A percentile compares a stretch with the other conserved stretches of the same genome.
phyloP scores from a whole-genome alignment of 441 rosid species.

The Bruguiera hainesii region DNA sequence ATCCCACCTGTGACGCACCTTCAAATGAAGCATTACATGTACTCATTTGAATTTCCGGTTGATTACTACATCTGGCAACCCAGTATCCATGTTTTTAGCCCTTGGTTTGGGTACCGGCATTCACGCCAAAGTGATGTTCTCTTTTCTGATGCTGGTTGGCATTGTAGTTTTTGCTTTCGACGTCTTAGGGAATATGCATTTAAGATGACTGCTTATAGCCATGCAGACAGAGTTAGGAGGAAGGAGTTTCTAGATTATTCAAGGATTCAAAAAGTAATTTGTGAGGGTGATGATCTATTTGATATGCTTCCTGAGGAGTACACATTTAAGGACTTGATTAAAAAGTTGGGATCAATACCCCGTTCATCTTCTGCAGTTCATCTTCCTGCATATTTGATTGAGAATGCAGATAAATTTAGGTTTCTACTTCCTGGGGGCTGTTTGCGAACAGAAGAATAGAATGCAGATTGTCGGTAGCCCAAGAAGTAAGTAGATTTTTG shows the following conservation, averaged over 20 bases:
- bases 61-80: constrained; percentile 90
- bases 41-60: constrained; percentile 87
- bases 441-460: constrained; percentile 35
- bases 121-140: constrained; percentile 63
- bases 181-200: constrained; percentile 52
- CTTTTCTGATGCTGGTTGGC: constrained; percentile 90
- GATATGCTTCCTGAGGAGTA: constrained; percentile 91
- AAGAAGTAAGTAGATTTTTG: neutral
- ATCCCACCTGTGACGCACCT: constrained; percentile 67
- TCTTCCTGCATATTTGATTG: constrained; percentile 72
- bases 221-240: constrained; percentile 68
- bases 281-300: constrained; percentile 66
- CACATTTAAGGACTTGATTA: constrained; percentile 64
- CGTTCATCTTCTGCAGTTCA: constrained; percentile 78
- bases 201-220: constrained; percentile 91
- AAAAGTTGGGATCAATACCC: constrained; percentile 69
- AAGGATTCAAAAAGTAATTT: constrained; percentile 63
- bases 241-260: constrained; percentile 40
- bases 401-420: constrained; percentile 62
- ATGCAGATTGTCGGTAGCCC: constrained; percentile 13
- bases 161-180: constrained; percentile 85
- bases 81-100: constrained; percentile 45
- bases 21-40: constrained; percentile 77
- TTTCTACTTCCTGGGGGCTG: constrained; percentile 92
- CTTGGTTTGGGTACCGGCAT: constrained; percentile 57